Evolutionary conservation across 345 rosid genomes (phyloP).

Genomic region (Corymbia maculata): DNA sequence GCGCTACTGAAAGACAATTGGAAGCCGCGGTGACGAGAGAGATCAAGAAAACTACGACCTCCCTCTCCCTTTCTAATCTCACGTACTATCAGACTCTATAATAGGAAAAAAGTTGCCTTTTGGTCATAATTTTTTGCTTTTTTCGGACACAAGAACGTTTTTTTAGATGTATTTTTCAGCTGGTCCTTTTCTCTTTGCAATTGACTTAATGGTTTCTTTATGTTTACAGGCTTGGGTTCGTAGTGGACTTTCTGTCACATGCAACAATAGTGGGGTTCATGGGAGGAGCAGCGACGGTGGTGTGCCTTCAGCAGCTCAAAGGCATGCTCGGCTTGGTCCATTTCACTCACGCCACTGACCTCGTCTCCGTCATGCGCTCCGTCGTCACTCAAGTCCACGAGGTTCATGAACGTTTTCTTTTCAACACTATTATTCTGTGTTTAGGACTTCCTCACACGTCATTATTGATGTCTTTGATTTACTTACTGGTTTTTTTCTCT

Average conservation of each 20-base stretch:
- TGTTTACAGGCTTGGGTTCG: constrained; percentile 56
- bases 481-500: background rate
- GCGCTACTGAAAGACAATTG: background rate
- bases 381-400: constrained; percentile 63
- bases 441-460: background rate
- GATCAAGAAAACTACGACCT: background rate
- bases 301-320: constrained; percentile 87
- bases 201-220: background rate
- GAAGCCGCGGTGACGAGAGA: background rate
- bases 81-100: background rate
- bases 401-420: constrained; percentile 17
- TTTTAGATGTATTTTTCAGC: background rate
- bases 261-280: constrained; percentile 97
- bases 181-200: background rate
- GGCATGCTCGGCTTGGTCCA: constrained; percentile 74
- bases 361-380: constrained; percentile 74
- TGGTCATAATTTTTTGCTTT: background rate
- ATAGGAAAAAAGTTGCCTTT: background rate
- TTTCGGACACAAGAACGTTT: background rate
- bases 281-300: constrained; percentile 99
- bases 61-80: background rate
- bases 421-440: background rate
- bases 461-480: background rate
- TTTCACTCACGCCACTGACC: constrained; percentile 77
- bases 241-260: constrained; percentile 94